Conservation (phyloP, 495 filamentous ascomycete species). For the Hypoxylon fuscum region DNA sequence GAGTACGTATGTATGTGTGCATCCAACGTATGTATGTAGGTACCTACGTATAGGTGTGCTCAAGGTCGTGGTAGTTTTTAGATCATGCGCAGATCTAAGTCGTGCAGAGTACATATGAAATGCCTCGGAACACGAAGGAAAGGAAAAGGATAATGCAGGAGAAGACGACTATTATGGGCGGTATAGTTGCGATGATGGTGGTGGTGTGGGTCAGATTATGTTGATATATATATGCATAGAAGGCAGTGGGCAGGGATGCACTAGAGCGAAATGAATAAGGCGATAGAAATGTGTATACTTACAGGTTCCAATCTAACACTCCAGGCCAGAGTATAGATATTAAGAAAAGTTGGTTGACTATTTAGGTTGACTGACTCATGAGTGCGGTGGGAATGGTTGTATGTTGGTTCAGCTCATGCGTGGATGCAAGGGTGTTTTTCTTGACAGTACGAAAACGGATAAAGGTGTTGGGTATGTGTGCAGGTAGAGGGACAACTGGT, state of each 20-base stretch:
- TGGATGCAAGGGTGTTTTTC: background rate
- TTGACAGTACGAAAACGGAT: background rate
- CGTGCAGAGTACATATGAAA: too few relatives aligned
- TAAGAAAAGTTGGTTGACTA: background rate
- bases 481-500: slow-evolving; percentile 6
- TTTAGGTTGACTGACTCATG: slow-evolving; percentile 21
- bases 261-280: background rate
- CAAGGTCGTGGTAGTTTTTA: too few relatives aligned
- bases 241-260: slow-evolving; percentile 5
- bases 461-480: background rate
- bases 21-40: too few relatives aligned
- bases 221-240: slow-evolving; percentile 18
- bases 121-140: too few relatives aligned
- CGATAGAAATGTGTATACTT: slow-evolving; percentile 15
- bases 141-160: slow-evolving; percentile 2
- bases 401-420: background rate
- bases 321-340: slow-evolving; percentile 1
- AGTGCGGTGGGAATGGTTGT: background rate
- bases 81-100: too few relatives aligned
- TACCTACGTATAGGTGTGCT: too few relatives aligned
- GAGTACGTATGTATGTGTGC: too few relatives aligned
- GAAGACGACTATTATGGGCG: slow-evolving; percentile 3
- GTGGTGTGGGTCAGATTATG: slow-evolving; percentile 17
- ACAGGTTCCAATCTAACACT: slow-evolving; percentile 1
- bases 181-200: slow-evolving; percentile 9